phyloP scores from a whole-genome alignment of 2,329 filamentous ascomycete species.

The Byssochlamys sp. region DNA sequence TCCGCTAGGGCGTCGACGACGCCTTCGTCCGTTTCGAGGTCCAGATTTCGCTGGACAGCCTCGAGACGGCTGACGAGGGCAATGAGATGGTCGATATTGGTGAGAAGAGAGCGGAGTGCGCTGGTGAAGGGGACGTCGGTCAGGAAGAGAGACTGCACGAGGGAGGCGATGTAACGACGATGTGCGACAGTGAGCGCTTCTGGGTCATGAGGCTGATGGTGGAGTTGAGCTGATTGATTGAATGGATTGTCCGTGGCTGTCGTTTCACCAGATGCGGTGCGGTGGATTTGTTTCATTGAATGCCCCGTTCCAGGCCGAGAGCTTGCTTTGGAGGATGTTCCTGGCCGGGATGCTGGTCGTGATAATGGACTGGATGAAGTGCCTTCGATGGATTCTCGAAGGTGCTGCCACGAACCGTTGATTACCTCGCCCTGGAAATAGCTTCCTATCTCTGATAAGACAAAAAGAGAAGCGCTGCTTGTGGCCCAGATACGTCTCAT shows the following conservation, averaged over 20 bases:
- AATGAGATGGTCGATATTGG: constrained; percentile 67
- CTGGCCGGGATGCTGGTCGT: constrained; percentile 12
- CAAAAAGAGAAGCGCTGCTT: constrained; percentile 75
- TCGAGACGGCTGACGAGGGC: constrained; percentile 68
- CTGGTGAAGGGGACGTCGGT: constrained; percentile 32
- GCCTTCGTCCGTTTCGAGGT: constrained; percentile 72
- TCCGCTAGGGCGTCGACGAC: constrained; percentile 67
- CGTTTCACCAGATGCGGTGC: neutral
- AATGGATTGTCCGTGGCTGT: constrained; percentile 10
- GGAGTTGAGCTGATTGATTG: constrained; percentile 4
- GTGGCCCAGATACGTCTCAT: constrained; percentile 87
- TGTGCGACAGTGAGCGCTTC: constrained; percentile 76
- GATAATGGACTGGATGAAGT: constrained; percentile 18
- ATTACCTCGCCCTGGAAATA: constrained; percentile 89
- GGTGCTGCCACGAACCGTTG: constrained; percentile 67
- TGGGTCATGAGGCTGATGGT: constrained; percentile 57
- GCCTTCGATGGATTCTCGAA: constrained; percentile 62
- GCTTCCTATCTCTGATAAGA: constrained; percentile 74
- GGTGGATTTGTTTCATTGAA: neutral
- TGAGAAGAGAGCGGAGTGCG: constrained; percentile 29
- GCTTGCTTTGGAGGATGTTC: constrained; percentile 8
- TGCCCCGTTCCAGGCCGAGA: constrained; percentile 2
- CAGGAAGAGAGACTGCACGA: constrained; percentile 42
- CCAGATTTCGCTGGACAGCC: constrained; percentile 64
- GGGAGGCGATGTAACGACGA: constrained; percentile 59